Evolutionary conservation across 139 green algal species (phyloP).

Genomic region (Raphidocelis subcapitata): DNA sequence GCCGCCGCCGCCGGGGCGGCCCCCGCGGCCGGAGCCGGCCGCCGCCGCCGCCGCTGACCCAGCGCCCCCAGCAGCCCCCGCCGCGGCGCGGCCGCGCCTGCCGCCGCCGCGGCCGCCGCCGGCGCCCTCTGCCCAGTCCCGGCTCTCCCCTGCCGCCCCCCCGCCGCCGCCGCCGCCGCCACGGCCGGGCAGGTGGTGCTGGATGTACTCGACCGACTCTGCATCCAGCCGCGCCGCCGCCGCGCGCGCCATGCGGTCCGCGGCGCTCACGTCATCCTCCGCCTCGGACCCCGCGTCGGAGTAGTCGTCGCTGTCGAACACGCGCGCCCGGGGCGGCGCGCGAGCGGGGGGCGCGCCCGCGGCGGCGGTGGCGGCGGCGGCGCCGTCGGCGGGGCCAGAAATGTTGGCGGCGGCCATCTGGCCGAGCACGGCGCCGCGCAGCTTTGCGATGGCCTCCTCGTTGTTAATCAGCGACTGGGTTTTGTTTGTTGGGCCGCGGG

Average conservation of each 20-base stretch:
- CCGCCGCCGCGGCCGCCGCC: background rate
- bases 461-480: constrained; percentile 12
- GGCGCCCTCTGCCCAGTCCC: too few species aligned
- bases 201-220: too few species aligned
- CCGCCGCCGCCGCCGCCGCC: too few species aligned
- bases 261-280: too few species aligned
- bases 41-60: background rate
- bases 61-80: background rate
- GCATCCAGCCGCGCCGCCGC: too few species aligned
- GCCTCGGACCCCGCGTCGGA: background rate
- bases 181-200: too few species aligned
- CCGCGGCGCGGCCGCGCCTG: background rate
- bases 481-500: too few species aligned
- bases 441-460: background rate
- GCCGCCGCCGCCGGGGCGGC: constrained; percentile 1
- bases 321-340: background rate
- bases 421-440: constrained; percentile 7
- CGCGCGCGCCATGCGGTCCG: too few species aligned
- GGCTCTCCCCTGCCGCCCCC: too few species aligned
- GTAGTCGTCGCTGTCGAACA: constrained; percentile 24
- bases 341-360: background rate
- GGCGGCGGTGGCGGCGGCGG: background rate
- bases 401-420: constrained; percentile 7
- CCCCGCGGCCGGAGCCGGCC: background rate
- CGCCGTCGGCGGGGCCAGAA: too few species aligned